Evolutionary conservation across 2,329 filamentous ascomycete genomes (phyloP).

Genomic region (Colletotrichum sp.): DNA sequence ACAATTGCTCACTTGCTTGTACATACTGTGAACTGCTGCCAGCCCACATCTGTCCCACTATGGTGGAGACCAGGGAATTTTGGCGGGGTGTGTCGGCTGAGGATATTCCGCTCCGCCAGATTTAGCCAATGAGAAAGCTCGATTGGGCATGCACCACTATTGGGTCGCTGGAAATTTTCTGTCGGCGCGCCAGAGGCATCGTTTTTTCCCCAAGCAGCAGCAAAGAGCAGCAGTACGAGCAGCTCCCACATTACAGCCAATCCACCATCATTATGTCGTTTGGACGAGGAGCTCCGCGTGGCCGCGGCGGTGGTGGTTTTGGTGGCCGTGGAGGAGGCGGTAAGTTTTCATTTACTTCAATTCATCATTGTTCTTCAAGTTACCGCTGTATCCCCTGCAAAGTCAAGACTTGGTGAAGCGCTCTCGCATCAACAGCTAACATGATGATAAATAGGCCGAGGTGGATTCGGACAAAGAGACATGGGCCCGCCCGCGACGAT

Average conservation of each 20-base stretch:
- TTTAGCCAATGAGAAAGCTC: slow-evolving; percentile 9
- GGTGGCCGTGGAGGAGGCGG: slow-evolving; percentile 21
- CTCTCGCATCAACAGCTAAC: background rate
- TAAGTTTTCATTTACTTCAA: background rate
- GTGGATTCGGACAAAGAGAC: slow-evolving; percentile 22
- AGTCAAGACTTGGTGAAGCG: background rate
- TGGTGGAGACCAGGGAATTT: background rate
- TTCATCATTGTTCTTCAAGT: background rate
- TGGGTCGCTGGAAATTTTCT: slow-evolving; percentile 23
- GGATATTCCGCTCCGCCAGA: slow-evolving; percentile 4
- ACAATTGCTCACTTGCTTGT: background rate
- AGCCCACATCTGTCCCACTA: background rate
- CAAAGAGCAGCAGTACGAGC: slow-evolving; percentile 7
- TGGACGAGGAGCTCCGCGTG: slow-evolving; percentile 23
- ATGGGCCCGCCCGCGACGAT: slow-evolving; percentile 23
- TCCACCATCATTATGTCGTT: slow-evolving; percentile 22
- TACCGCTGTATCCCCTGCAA: background rate
- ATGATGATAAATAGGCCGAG: slow-evolving; percentile 12
- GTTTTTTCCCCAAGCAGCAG: slow-evolving; percentile 3
- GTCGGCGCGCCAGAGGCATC: background rate
- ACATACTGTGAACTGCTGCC: background rate
- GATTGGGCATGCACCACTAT: slow-evolving; percentile 14
- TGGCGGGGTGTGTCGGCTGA: slow-evolving; percentile 4
- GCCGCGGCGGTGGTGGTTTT: slow-evolving; percentile 22
- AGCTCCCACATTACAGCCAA: slow-evolving; percentile 11